Conservation (phyloP, 2,329 filamentous ascomycete genomes). For the Metarhizium humberi region DNA sequence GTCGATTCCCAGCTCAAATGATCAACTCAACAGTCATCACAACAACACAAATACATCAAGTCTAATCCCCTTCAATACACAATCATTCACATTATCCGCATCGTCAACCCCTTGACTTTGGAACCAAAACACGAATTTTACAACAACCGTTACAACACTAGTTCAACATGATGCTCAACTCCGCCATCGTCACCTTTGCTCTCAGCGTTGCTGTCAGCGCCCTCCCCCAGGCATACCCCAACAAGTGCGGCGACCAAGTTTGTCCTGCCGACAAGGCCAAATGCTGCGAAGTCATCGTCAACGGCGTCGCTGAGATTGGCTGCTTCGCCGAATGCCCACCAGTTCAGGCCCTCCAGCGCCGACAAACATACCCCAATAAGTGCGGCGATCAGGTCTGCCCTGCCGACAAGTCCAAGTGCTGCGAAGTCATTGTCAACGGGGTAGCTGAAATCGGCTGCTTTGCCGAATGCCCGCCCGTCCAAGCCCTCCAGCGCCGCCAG, state of each 20-base stretch:
- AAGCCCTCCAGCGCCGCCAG: background rate
- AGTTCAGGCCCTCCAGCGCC: background rate
- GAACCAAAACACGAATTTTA: background rate
- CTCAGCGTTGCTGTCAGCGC: conserved; percentile 4
- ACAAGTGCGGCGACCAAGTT: conserved; percentile 1
- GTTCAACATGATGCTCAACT: conserved; percentile 6
- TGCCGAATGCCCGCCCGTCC: background rate
- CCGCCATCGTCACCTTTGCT: conserved; percentile 5
- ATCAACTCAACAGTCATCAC: background rate
- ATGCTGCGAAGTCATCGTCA: background rate
- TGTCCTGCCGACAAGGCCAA: background rate
- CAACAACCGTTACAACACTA: background rate
- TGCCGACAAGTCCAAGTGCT: background rate
- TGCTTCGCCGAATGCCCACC: conserved; percentile 1
- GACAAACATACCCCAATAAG: conserved; percentile 6
- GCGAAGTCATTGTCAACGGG: background rate
- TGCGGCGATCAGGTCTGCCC: background rate
- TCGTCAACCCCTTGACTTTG: background rate
- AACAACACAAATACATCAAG: background rate
- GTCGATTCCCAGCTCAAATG: background rate
- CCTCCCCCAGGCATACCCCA: conserved; percentile 5
- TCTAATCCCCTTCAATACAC: background rate
- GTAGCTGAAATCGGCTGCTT: background rate
- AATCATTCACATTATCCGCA: background rate
- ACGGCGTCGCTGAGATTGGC: background rate